Evolutionary conservation across 108 stramenopile species (phyloP).

Genomic region (Asterionellopsis glacialis): DNA sequence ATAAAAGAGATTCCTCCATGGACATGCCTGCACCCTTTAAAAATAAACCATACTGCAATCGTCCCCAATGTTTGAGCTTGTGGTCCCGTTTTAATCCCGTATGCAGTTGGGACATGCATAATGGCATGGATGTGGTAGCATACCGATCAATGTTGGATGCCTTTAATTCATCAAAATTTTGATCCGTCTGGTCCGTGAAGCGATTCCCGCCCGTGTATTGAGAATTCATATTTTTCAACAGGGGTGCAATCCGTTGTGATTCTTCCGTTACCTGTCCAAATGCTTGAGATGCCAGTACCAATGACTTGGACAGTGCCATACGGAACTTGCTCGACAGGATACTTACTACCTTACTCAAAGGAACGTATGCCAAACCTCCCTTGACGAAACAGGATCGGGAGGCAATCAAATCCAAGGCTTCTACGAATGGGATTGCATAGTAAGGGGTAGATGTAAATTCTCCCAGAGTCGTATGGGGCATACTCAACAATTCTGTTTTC

Average conservation of each 20-base stretch:
- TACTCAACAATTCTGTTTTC: constrained; percentile 19
- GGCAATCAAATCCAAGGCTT: constrained; percentile 84
- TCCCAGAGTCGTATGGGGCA: constrained; percentile 21
- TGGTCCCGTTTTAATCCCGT: constrained; percentile 72
- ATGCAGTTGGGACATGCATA: constrained; percentile 95
- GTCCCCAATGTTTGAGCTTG: constrained; percentile 93
- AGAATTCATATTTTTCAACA: constrained; percentile 76
- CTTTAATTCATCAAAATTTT: neutral
- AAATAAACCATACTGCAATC: constrained; percentile 96
- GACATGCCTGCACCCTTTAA: constrained; percentile 93
- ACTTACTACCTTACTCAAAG: constrained; percentile 67
- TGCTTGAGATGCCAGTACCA: constrained; percentile 55
- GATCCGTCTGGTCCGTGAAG: constrained; percentile 16
- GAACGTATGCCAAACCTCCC: constrained; percentile 87
- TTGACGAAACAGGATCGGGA: constrained; percentile 79
- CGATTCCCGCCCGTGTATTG: constrained; percentile 68
- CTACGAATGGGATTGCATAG: constrained; percentile 90
- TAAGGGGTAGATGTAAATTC: constrained; percentile 47
- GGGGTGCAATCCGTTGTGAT: constrained; percentile 59
- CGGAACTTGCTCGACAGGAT: constrained; percentile 83
- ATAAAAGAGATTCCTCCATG: constrained; percentile 89
- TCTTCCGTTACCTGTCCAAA: constrained; percentile 32
- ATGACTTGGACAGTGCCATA: constrained; percentile 50
- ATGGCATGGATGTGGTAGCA: constrained; percentile 70
- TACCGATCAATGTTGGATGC: constrained; percentile 11